Conservation (phyloP, 129 eudicot species). For the Flaveria trinervia region DNA sequence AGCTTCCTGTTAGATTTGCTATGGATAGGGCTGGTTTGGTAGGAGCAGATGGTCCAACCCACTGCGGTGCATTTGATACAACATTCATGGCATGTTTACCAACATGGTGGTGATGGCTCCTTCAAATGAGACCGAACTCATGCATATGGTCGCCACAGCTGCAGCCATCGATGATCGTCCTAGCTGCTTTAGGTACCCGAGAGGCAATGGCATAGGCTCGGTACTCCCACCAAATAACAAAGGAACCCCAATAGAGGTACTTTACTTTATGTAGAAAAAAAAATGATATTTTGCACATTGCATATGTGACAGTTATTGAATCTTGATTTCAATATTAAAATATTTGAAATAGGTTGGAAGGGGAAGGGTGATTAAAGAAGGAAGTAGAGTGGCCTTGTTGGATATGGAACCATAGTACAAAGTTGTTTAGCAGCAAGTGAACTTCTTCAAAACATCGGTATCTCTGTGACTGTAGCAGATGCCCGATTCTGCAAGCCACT, state of each 20-base stretch:
- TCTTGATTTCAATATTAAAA: neutral
- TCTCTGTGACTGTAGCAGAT: conserved; percentile 53
- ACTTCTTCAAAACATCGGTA: conserved; percentile 36
- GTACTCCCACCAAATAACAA: conserved; percentile 48
- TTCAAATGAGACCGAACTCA: conserved; percentile 58
- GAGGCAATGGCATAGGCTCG: conserved; percentile 67
- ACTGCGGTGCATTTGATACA: conserved; percentile 72
- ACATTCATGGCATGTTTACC: conserved; percentile 78
- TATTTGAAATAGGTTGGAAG: conserved; percentile 49
- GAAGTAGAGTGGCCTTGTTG: conserved; percentile 60
- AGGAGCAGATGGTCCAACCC: conserved; percentile 76
- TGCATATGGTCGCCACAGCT: conserved; percentile 73
- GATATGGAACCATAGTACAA: conserved; percentile 64
- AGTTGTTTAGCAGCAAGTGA: conserved; percentile 52
- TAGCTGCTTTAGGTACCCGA: conserved; percentile 67
- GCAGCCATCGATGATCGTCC: conserved; percentile 69
- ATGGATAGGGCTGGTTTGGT: conserved; percentile 74
- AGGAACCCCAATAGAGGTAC: conserved; percentile 61
- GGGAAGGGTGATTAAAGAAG: conserved; percentile 59
- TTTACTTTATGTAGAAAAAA: neutral
- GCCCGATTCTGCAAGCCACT: conserved; percentile 75
- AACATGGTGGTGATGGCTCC: conserved; percentile 82
- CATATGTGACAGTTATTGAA: neutral
- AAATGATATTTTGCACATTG: neutral
- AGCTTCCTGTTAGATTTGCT: conserved; percentile 62